Evolutionary conservation across 805 yeast genomes (phyloP).

Genomic region (Saturnispora quitensis): DNA sequence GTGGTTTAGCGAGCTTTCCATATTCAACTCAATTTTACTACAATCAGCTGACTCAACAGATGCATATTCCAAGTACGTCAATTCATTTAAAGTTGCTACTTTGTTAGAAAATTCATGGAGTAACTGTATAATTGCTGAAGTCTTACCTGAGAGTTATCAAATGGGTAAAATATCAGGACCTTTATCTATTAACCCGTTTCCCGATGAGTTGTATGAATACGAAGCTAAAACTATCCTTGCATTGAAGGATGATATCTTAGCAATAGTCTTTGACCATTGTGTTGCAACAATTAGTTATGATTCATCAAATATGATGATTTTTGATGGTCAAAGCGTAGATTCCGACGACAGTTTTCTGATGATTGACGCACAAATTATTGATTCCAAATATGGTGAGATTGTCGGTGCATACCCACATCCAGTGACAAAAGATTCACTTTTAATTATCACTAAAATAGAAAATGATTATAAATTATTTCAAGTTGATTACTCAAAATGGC

Average conservation of each 20-base stretch:
- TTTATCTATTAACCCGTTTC: slow-evolving; percentile 43
- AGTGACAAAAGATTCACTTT: slow-evolving; percentile 13
- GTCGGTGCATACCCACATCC: slow-evolving; percentile 17
- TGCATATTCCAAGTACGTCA: slow-evolving; percentile 10
- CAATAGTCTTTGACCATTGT: slow-evolving; percentile 17
- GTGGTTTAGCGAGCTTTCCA: slow-evolving; percentile 24
- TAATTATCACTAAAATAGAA: slow-evolving; percentile 15
- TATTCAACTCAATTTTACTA: slow-evolving; percentile 17
- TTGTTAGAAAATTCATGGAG: slow-evolving; percentile 10
- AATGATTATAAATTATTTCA: slow-evolving; percentile 14
- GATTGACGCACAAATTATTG: slow-evolving; percentile 12
- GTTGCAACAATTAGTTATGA: slow-evolving; percentile 17
- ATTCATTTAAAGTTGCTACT: slow-evolving; percentile 22
- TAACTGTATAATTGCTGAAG: slow-evolving; percentile 1
- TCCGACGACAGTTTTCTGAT: slow-evolving; percentile 5
- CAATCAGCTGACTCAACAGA: slow-evolving; percentile 16
- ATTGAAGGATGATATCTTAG: slow-evolving; percentile 20
- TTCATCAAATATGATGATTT: slow-evolving; percentile 19
- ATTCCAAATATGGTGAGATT: slow-evolving; percentile 5
- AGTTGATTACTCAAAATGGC: slow-evolving; percentile 25
- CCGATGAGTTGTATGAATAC: slow-evolving; percentile 40
- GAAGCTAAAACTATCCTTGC: slow-evolving; percentile 28
- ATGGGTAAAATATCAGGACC: slow-evolving; percentile 38
- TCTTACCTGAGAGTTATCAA: slow-evolving; percentile 15
- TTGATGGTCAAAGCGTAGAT: slow-evolving; percentile 14